phyloP scores from a whole-genome alignment of 176 grass and related monocot genomes.

The Rhipidocladum racemiflorum region DNA sequence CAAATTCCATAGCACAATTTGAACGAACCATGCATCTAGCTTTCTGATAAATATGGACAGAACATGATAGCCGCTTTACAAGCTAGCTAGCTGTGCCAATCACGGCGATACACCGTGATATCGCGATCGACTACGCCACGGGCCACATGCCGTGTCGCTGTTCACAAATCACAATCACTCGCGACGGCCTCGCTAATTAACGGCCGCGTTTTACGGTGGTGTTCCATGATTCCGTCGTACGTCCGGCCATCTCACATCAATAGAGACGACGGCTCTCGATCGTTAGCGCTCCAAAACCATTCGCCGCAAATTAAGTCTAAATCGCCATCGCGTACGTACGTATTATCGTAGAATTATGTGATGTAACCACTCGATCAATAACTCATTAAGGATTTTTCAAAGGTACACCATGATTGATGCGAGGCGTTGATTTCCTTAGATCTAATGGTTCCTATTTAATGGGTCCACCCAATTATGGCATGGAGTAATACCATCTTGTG shows the following conservation, averaged over 20 bases:
- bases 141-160: constrained; percentile 7
- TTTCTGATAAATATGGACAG: no score
- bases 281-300: background rate
- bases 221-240: background rate
- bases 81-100: background rate
- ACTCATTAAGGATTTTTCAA: no score
- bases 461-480: background rate
- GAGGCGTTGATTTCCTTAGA: background rate
- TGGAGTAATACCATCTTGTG: background rate
- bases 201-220: background rate
- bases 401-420: no score
- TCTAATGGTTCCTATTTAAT: background rate
- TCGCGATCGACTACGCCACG: background rate
- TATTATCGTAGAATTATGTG: background rate
- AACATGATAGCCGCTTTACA: background rate
- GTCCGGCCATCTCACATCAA: background rate
- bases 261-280: background rate
- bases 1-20: no score
- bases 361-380: background rate
- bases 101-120: background rate
- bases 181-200: background rate
- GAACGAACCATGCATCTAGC: no score
- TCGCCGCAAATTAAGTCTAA: background rate
- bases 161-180: background rate
- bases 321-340: background rate